Conservation (phyloP, 2,329 filamentous ascomycete species). For the Ceratocystis diversiconidia region DNA sequence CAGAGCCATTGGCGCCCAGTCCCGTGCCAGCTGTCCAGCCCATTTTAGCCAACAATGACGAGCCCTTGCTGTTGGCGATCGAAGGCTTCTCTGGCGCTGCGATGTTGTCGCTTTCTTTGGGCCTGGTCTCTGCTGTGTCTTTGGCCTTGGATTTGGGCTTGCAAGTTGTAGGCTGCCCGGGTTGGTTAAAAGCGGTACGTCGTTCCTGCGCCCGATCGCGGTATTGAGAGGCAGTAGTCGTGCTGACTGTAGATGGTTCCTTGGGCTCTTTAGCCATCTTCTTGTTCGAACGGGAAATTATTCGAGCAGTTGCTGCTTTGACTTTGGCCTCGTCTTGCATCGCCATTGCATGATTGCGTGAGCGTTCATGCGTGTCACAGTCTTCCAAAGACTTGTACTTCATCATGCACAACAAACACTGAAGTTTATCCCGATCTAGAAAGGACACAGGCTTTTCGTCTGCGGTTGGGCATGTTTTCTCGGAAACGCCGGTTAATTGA, state of each 20-base stretch:
- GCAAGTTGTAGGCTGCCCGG: conserved; percentile 33
- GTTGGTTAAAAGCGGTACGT: conserved; percentile 47
- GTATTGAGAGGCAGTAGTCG: conserved; percentile 29
- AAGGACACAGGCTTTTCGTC: conserved; percentile 32
- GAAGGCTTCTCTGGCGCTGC: not conserved
- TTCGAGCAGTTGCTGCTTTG: conserved; percentile 34
- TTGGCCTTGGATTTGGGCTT: conserved; percentile 19
- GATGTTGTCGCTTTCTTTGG: conserved; percentile 22
- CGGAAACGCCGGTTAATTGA: not conserved
- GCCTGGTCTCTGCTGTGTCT: conserved; percentile 22
- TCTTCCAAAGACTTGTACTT: conserved; percentile 33
- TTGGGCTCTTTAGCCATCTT: conserved; percentile 20
- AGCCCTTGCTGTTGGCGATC: conserved; percentile 41
- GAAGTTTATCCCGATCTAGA: conserved; percentile 39
- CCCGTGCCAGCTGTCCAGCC: conserved; percentile 54
- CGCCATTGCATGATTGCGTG: conserved; percentile 30
- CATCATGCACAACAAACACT: conserved; percentile 34
- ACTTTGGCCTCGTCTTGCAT: conserved; percentile 30
- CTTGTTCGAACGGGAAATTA: conserved; percentile 25
- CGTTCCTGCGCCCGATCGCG: conserved; percentile 56
- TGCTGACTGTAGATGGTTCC: conserved; percentile 19
- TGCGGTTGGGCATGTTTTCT: conserved; percentile 8
- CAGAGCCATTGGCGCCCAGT: conserved; percentile 47
- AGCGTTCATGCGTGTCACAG: conserved; percentile 31
- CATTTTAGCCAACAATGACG: conserved; percentile 56